Evolutionary conservation across 208 protist species (phyloP).

Genomic region (Leishmania braziliensis): DNA sequence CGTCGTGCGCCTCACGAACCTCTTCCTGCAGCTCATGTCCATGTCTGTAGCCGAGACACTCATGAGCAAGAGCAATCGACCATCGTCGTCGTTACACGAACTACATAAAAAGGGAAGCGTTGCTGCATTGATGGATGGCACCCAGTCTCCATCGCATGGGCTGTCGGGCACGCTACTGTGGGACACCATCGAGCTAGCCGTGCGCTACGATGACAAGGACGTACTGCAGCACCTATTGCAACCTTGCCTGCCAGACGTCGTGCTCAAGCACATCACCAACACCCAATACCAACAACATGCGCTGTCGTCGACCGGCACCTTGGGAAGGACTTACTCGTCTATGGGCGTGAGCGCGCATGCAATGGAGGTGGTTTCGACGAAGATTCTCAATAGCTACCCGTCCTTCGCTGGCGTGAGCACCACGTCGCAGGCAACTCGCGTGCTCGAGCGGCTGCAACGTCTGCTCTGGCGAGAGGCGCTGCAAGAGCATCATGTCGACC

Average conservation of each 20-base stretch:
- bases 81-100: not conserved
- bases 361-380: slow-evolving; percentile 8
- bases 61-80: slow-evolving; percentile 13
- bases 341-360: slow-evolving; percentile 17
- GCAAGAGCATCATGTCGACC: slow-evolving; percentile 54
- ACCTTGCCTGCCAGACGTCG: slow-evolving; percentile 35
- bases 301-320: slow-evolving; percentile 6
- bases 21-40: slow-evolving; percentile 57
- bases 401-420: slow-evolving; percentile 35
- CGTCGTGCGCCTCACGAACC: slow-evolving; percentile 38
- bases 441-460: slow-evolving; percentile 44
- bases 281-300: slow-evolving; percentile 20
- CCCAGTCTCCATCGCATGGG: slow-evolving; percentile 4
- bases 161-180: slow-evolving; percentile 47
- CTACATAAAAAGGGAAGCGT: no score
- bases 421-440: slow-evolving; percentile 24
- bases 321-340: not conserved
- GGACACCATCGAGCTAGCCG: slow-evolving; percentile 72
- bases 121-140: not conserved
- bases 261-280: slow-evolving; percentile 23
- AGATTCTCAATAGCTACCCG: slow-evolving; percentile 36
- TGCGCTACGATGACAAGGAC: slow-evolving; percentile 73
- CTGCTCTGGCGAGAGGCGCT: slow-evolving; percentile 57
- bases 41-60: slow-evolving; percentile 51
- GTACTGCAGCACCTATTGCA: slow-evolving; percentile 53